A percentile compares a stretch with the other conserved stretches of the same genome.
These are phyloP conservation scores for Elsinoe perseae DNA, from an alignment of 2,329 filamentous ascomycete genomes.

Conservation along the genomic window DNA sequence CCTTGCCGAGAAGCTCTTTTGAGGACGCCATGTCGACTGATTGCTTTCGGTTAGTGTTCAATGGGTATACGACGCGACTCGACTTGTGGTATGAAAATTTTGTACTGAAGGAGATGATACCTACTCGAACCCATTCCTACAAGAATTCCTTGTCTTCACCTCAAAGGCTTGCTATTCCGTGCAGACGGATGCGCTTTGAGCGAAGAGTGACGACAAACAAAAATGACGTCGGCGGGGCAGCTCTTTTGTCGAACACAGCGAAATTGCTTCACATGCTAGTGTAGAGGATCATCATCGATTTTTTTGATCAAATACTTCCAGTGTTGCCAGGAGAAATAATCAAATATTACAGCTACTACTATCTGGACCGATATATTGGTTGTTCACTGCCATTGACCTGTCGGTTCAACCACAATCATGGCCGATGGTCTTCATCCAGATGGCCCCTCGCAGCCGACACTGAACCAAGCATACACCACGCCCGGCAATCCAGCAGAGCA, in stretches of 20 bases:
- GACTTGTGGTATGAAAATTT: not conserved
- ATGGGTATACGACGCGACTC: not conserved
- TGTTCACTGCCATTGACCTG: not conserved
- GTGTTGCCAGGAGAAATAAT: too few species aligned
- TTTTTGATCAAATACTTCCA: too few species aligned
- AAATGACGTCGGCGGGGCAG: slow-evolving; percentile 16
- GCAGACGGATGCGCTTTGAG: not conserved
- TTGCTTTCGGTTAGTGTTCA: not conserved
- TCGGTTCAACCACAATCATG: slow-evolving; percentile 26
- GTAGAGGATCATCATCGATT: slow-evolving; percentile 5
- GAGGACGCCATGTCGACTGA: slow-evolving; percentile 46
- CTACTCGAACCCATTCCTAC: slow-evolving; percentile 1
- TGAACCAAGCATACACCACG: slow-evolving; percentile 39
- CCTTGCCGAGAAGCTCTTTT: slow-evolving; percentile 67
- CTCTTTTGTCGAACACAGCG: not conserved
- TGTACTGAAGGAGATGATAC: slow-evolving; percentile 3
- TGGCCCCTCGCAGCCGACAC: slow-evolving; percentile 38
- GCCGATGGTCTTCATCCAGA: slow-evolving; percentile 34
- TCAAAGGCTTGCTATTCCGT: not conserved
- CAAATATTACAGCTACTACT: too few species aligned
- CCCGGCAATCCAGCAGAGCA: slow-evolving; percentile 40
- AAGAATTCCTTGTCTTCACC: not conserved
- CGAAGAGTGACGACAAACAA: slow-evolving; percentile 14
- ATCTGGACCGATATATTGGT: not conserved
- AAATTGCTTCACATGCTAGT: slow-evolving; percentile 11